Evolutionary conservation across 768 basidiomycete genomes (phyloP).

Genomic region (Leccinum rimulosum): DNA sequence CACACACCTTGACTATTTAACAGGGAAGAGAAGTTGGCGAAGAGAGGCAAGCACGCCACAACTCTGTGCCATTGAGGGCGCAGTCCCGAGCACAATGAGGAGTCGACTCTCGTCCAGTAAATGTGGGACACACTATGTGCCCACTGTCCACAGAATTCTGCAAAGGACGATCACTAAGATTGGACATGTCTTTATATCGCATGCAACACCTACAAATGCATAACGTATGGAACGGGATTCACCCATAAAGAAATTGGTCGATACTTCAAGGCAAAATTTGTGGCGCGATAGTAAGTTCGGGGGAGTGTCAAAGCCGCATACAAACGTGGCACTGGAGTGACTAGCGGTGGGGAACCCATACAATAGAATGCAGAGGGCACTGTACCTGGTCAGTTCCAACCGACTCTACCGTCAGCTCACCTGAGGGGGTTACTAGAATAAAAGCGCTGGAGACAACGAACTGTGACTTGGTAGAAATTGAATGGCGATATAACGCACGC

Average conservation of each 20-base stretch:
- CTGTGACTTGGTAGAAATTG: not conserved
- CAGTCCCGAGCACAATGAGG: not conserved
- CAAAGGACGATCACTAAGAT: not conserved
- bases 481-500: not conserved
- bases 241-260: conserved; percentile 4
- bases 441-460: not conserved
- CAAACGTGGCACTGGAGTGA: conserved; percentile 12
- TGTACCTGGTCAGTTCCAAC: not conserved
- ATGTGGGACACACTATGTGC: conserved; percentile 2
- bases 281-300: conserved; percentile 14
- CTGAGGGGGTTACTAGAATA: not conserved
- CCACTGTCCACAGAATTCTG: not conserved
- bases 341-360: conserved; percentile 7
- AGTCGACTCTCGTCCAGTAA: conserved; percentile 9
- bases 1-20: conserved; percentile 23
- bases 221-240: conserved; percentile 5
- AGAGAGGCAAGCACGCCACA: not conserved
- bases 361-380: not conserved
- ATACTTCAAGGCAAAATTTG: conserved; percentile 17
- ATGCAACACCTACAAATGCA: conserved; percentile 3
- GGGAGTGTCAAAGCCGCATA: not conserved
- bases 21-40: not conserved
- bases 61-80: conserved; percentile 4
- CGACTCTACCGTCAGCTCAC: not conserved
- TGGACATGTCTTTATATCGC: not conserved